A percentile compares a stretch with the other conserved stretches of the same genome.
phyloP scores from a whole-genome alignment of 1,284 basidiomycete genomes.

The Phellopilus nigrolimitatus region DNA sequence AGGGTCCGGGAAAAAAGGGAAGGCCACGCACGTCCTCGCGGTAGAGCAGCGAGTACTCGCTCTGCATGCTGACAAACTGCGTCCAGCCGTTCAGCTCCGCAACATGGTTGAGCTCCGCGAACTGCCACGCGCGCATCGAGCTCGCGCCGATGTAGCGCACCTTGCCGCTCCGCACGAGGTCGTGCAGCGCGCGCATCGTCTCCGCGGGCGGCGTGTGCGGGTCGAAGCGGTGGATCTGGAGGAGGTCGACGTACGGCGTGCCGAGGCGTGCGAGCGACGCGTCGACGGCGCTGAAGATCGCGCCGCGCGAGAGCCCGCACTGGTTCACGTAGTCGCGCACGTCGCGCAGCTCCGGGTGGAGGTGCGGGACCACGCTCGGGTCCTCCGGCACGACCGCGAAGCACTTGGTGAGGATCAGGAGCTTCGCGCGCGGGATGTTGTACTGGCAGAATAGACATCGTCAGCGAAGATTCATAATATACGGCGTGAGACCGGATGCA shows the following conservation, averaged over 20 bases:
- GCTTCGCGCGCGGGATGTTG: constrained; percentile 39
- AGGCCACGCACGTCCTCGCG: constrained; percentile 33
- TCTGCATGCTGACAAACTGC: constrained; percentile 36
- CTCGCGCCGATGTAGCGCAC: constrained; percentile 39
- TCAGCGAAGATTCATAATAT: constrained; percentile 14
- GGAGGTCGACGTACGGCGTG: constrained; percentile 35
- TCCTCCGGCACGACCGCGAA: constrained; percentile 21
- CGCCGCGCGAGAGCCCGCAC: constrained; percentile 32
- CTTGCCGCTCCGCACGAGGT: constrained; percentile 36
- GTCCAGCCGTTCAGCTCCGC: constrained; percentile 30
- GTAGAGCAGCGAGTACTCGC: constrained; percentile 35
- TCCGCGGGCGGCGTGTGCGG: constrained; percentile 33
- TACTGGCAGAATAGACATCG: constrained; percentile 20
- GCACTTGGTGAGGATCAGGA: constrained; percentile 33
- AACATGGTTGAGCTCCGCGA: constrained; percentile 28
- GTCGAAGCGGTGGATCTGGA: constrained; percentile 38
- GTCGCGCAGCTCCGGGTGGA: constrained; percentile 19
- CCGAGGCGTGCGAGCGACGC: constrained; percentile 30
- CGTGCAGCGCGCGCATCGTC: constrained; percentile 40
- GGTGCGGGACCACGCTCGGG: constrained; percentile 5
- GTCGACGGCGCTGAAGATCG: constrained; percentile 36
- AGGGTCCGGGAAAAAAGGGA: background rate
- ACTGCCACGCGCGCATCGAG: constrained; percentile 34
- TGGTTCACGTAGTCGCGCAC: constrained; percentile 34
- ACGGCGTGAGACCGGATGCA: constrained; percentile 19